Evolutionary conservation across 2,329 filamentous ascomycete genomes (phyloP).

Genomic region (Hypoxylon sp.): DNA sequence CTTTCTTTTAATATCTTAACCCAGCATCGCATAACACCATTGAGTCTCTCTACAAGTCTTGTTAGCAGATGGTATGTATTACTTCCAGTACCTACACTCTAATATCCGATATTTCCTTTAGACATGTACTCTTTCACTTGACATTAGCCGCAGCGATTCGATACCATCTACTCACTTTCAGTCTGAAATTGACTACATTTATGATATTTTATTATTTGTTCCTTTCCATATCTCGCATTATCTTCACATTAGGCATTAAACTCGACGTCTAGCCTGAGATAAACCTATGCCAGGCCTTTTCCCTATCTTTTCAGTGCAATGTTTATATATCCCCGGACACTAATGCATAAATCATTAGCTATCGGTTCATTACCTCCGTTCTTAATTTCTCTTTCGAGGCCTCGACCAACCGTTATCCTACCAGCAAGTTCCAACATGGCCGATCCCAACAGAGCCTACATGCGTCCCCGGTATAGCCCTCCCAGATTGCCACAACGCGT

Average conservation of each 20-base stretch:
- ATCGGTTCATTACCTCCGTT: conserved; percentile 1
- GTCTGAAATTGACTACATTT: neutral
- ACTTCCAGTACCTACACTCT: neutral
- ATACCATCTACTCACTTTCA: neutral
- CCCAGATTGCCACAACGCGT: neutral
- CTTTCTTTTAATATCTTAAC: neutral
- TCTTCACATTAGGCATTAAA: neutral
- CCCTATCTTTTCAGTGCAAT: neutral
- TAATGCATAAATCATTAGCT: neutral
- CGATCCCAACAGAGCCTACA: neutral
- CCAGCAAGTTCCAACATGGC: neutral
- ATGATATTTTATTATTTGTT: neutral
- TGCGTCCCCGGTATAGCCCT: neutral
- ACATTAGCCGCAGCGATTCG: neutral
- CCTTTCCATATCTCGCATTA: neutral
- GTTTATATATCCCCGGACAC: neutral
- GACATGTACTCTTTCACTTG: neutral
- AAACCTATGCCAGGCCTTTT: neutral
- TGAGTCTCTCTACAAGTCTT: neutral
- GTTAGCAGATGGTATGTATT: neutral
- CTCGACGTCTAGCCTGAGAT: neutral
- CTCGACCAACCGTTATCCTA: neutral
- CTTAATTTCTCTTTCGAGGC: neutral
- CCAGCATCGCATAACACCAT: neutral
- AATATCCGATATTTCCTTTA: neutral